phyloP scores from a whole-genome alignment of 2,329 filamentous ascomycete genomes.

The Botrytis elliptica region DNA sequence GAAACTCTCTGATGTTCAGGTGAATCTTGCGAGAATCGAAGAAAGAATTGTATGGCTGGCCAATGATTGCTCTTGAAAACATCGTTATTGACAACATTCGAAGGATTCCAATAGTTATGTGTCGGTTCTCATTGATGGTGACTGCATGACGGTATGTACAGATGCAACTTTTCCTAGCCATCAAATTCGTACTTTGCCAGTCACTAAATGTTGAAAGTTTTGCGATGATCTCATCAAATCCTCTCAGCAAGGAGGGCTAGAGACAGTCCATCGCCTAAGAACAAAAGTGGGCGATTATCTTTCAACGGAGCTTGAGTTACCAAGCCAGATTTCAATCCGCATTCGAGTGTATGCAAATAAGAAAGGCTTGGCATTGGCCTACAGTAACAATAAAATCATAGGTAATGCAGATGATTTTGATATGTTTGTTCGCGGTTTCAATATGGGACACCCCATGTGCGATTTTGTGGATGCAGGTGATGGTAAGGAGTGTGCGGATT shows the following conservation, averaged over 20 bases:
- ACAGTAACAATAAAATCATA: conserved; percentile 38
- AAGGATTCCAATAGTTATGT: conserved; percentile 33
- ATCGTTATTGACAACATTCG: conserved; percentile 1
- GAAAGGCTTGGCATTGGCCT: conserved; percentile 40
- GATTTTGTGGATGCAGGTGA: conserved; percentile 46
- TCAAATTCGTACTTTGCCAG: background rate
- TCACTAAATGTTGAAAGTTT: background rate
- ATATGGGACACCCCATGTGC: conserved; percentile 41
- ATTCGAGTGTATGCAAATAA: conserved; percentile 44
- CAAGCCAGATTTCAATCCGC: conserved; percentile 35
- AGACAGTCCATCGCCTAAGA: background rate
- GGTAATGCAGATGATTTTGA: conserved; percentile 32
- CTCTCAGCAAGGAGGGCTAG: background rate
- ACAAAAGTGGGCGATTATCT: conserved; percentile 18
- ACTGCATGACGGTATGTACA: conserved; percentile 42
- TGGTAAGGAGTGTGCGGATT: conserved; percentile 46
- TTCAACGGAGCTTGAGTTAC: conserved; percentile 17
- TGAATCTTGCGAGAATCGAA: conserved; percentile 1
- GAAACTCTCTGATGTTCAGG: conserved; percentile 7
- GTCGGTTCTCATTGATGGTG: conserved; percentile 43
- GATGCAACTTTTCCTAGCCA: background rate
- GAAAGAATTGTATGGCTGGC: background rate
- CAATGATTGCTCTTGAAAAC: background rate
- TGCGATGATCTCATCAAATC: conserved; percentile 10
- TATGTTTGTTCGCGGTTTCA: conserved; percentile 43